Base-by-base conservation (phyloP, 495 filamentous ascomycete species). In the Tricharina praecox region DNA sequence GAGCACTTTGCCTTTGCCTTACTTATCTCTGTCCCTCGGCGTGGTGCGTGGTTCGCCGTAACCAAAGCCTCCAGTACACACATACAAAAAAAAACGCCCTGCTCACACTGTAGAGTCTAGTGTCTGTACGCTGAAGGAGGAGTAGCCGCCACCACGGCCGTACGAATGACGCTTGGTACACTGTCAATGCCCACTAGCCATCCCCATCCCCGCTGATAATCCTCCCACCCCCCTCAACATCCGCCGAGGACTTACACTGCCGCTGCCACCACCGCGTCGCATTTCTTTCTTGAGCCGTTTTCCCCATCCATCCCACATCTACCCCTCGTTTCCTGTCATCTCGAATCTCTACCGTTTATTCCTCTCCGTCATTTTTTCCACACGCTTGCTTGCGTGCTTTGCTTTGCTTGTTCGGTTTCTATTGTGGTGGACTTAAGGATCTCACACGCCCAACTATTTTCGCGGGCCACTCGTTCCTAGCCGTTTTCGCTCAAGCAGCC, bases 241-340 rank as follows among this genome's bases (percentile, higher is more conserved):
- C 40, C 40, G 20, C 3, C 23, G 21, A 26, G 10, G 26, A 19
- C 40, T 26, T 25, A 11, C 40, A 43, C 21, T 43, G 40, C 40
- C 3, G 21, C 43, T 16, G 15, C 28, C 28, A 32, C 43, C 25
- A 9, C 43, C 43, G 43, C 43, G 43, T 46, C 43, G 43, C 43
- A 46, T 46, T 46, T 34, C 43, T 46, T 46, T 46, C 43, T 46
- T 46, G 43, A 46, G 43, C 43, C 28, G 43, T 11, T 35, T 35
- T 46, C 30, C 20, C 30, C 5, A 32, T 35, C 30, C 43, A 46
- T 33, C 43, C 25, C 43, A 46, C 43, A 34, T 46, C 43, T 25
- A 46, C 43, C 30, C 43, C 40, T 43, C 40, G 40, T 43, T 46
- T 35, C 28, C 20, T 35, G 43, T 45, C 26, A 33, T 46, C 28